Conservation (phyloP, 345 rosid genomes). For the Jatropha curcas region DNA sequence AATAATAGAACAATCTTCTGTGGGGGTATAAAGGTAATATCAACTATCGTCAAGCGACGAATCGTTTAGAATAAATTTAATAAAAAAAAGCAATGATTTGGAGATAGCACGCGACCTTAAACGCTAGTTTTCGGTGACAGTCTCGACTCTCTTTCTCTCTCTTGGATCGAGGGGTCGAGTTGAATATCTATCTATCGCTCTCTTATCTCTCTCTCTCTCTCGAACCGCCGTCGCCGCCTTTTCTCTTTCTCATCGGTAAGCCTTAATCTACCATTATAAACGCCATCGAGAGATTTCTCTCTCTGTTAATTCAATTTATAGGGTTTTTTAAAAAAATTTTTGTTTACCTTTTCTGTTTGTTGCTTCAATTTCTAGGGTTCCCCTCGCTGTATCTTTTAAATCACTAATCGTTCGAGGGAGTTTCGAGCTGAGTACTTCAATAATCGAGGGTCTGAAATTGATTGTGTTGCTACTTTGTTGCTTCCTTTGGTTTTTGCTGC, state of each 20-base stretch:
- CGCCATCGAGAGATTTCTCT: too few relatives aligned
- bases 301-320: conserved; percentile 2
- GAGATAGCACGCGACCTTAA: background rate
- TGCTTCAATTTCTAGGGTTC: conserved; percentile 17
- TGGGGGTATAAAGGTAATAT: too few relatives aligned
- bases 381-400: background rate
- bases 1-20: too few relatives aligned
- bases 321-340: conserved; percentile 7
- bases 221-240: conserved; percentile 26
- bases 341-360: background rate
- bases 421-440: background rate
- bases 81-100: background rate
- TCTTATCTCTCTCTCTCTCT: conserved; percentile 19
- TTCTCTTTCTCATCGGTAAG: conserved; percentile 30
- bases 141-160: conserved; percentile 3
- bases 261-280: conserved; percentile 4
- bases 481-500: conserved; percentile 13
- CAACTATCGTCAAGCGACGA: too few relatives aligned
- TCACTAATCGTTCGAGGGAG: background rate
- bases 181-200: background rate
- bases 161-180: background rate
- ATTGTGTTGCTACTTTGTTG: background rate
- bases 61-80: too few relatives aligned
- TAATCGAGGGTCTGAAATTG: conserved; percentile 1
- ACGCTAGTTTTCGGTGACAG: background rate